These are phyloP conservation scores for Dendrocalamus latiflorus DNA, from an alignment of 202 grass and related monocot genomes.

Conservation along the genomic window DNA sequence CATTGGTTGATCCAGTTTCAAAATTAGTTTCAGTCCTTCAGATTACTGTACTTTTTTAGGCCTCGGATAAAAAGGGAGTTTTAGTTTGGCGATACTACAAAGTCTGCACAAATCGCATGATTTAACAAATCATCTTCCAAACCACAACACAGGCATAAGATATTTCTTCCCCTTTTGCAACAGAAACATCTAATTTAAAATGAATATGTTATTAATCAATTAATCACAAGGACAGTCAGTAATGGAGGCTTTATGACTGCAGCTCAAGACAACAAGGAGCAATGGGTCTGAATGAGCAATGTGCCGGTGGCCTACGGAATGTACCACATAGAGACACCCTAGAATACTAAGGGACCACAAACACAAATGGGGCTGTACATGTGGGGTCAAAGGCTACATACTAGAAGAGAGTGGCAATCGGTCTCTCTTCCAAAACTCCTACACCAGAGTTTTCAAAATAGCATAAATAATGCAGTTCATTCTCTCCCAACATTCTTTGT, in stretches of 20 bases:
- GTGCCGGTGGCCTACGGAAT: not conserved
- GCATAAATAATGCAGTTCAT: not conserved
- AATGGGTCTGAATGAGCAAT: not conserved
- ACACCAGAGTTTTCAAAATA: slow-evolving; percentile 5
- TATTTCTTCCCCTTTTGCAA: not conserved
- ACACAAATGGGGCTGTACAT: not conserved
- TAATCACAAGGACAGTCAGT: not conserved
- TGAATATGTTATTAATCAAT: not conserved
- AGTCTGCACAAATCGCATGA: not conserved
- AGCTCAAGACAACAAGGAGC: slow-evolving; percentile 4
- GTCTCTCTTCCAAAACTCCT: slow-evolving; percentile 11
- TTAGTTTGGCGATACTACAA: not conserved
- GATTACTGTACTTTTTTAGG: not conserved
- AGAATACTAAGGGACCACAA: slow-evolving; percentile 25
- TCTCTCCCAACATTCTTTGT: not conserved
- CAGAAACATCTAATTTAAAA: not conserved
- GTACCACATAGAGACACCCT: not conserved
- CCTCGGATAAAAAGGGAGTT: not conserved
- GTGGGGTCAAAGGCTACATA: slow-evolving; percentile 21
- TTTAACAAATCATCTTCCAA: not conserved
- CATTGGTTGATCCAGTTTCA: slow-evolving; percentile 4
- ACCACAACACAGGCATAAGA: not conserved
- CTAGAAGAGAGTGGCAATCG: slow-evolving; percentile 14
- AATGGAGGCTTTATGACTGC: not conserved
- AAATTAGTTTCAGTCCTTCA: not conserved